Evolutionary conservation across 2,329 filamentous ascomycete genomes (phyloP).

Genomic region (Dactylellina parvicollis): DNA sequence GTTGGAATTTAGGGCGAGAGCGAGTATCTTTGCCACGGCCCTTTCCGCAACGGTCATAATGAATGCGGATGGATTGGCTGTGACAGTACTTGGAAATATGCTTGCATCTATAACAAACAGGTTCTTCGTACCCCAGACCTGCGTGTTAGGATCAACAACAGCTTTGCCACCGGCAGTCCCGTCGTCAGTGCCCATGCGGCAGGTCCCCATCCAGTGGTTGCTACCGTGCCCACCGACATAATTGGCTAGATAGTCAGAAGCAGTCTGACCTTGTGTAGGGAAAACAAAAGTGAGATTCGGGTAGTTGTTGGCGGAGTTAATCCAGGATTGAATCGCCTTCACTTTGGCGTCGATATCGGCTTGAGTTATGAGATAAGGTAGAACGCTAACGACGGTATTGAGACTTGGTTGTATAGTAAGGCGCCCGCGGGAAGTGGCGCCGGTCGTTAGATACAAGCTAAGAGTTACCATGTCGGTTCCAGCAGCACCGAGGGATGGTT

Average conservation of each 20-base stretch:
- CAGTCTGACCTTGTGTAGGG: slow-evolving; percentile 66
- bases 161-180: slow-evolving; percentile 63
- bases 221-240: slow-evolving; percentile 54
- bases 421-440: slow-evolving; percentile 65
- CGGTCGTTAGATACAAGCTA: slow-evolving; percentile 67
- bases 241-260: slow-evolving; percentile 61
- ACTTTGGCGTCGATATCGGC: slow-evolving; percentile 73
- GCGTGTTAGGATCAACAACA: slow-evolving; percentile 72
- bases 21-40: slow-evolving; percentile 67
- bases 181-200: slow-evolving; percentile 70
- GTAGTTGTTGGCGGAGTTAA: slow-evolving; percentile 67
- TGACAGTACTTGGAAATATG: slow-evolving; percentile 75
- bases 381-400: slow-evolving; percentile 66
- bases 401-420: slow-evolving; percentile 62
- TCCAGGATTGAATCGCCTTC: slow-evolving; percentile 71
- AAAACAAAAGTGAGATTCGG: slow-evolving; percentile 68
- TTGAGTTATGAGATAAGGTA: slow-evolving; percentile 70
- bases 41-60: slow-evolving; percentile 73
- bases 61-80: slow-evolving; percentile 73
- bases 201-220: slow-evolving; percentile 65
- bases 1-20: slow-evolving; percentile 58
- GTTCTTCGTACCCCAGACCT: slow-evolving; percentile 75
- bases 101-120: slow-evolving; percentile 74
- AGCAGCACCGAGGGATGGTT: slow-evolving; percentile 65
- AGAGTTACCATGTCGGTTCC: slow-evolving; percentile 63